Base-by-base conservation (phyloP, 139 green algal genomes). In the Pseudopediastrum boryanum region DNA sequence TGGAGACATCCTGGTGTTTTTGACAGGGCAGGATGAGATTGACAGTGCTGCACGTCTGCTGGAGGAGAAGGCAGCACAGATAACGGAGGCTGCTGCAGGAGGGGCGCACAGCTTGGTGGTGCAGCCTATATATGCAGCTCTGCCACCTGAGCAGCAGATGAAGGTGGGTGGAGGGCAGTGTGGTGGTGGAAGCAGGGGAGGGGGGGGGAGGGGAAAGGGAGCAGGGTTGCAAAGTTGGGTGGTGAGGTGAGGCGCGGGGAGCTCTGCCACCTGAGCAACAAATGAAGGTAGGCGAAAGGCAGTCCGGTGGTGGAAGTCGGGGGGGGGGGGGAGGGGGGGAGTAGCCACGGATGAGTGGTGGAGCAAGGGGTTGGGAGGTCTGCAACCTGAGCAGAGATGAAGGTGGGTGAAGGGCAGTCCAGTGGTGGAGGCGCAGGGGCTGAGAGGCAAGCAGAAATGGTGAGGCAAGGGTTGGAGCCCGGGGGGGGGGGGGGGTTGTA, bases 1-100 rank as follows among this genome's bases (percentile, higher is more conserved):
- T 0, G 94, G 94, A 5, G 93, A 98, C 72, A 89, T 98, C 7
- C 85, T 98, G 25, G 92, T 96, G 31, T 98, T 98, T 82, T 85
- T 98, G 39, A 97, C 94, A 2, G 81, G 81, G 2, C 83, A 94
- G 81, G 93, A 97, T 8, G 94, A 98, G 73, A 98, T 98, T 58
- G 91, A 98, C 78, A 84, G 87, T 2, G 74, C 92, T 41, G 82
- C 90, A 42, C 67, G 90, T 10, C 84, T 98, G 56, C 58, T 98
- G 41, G 44, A 36, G 16, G 87, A 90, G 39, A 77, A 82, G 19
- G 85, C 63, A 9, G 77, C 70, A 12, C n/a, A 35, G 23, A 54
- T 88, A 25, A 58, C 48, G 21, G 48, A 63, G 73, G 36, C 38
- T 25, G 43, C 77, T 70, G 78, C 39, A 38, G 56, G 35, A 36